These are phyloP conservation scores for Pogostemon cablin DNA, from an alignment of 257 asterid species.

Conservation along the genomic window DNA sequence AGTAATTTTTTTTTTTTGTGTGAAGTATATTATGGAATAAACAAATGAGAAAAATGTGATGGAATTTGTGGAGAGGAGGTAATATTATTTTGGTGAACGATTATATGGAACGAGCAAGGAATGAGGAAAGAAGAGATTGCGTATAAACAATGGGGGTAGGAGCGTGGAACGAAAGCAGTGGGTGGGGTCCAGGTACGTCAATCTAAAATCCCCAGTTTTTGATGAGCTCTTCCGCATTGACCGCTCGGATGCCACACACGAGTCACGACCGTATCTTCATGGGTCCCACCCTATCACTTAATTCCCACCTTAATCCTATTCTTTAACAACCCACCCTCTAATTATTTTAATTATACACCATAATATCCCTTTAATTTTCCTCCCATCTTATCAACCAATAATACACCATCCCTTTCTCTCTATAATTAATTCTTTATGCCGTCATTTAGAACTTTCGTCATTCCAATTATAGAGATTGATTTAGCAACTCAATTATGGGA, in stretches of 20 bases:
- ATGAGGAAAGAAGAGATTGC: too few species aligned
- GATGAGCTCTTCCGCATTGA: slow-evolving; percentile 42
- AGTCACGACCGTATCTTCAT: slow-evolving; percentile 39
- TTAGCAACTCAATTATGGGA: too few species aligned
- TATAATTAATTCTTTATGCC: too few species aligned
- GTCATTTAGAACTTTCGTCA: too few species aligned
- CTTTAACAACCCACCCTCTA: neutral
- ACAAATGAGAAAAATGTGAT: too few species aligned
- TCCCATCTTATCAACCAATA: slow-evolving; percentile 11
- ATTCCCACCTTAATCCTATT: slow-evolving; percentile 24
- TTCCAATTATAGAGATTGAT: too few species aligned
- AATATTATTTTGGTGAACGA: too few species aligned
- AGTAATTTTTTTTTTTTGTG: too few species aligned
- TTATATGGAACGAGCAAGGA: too few species aligned
- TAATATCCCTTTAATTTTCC: neutral
- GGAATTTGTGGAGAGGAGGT: too few species aligned
- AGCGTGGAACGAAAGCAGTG: slow-evolving; percentile 1
- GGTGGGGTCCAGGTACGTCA: slow-evolving; percentile 14
- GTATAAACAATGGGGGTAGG: neutral
- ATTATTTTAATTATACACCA: neutral
- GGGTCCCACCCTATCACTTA: slow-evolving; percentile 28
- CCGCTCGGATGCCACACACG: slow-evolving; percentile 40
- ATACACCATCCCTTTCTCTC: neutral
- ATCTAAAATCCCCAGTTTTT: slow-evolving; percentile 2
- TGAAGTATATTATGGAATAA: too few species aligned